Percentiles rank a stretch among this genome's conserved stretches.
Evolutionary conservation across 2,329 filamentous ascomycete genomes (phyloP).

Genomic region (Tolypocladium guangdongense): DNA sequence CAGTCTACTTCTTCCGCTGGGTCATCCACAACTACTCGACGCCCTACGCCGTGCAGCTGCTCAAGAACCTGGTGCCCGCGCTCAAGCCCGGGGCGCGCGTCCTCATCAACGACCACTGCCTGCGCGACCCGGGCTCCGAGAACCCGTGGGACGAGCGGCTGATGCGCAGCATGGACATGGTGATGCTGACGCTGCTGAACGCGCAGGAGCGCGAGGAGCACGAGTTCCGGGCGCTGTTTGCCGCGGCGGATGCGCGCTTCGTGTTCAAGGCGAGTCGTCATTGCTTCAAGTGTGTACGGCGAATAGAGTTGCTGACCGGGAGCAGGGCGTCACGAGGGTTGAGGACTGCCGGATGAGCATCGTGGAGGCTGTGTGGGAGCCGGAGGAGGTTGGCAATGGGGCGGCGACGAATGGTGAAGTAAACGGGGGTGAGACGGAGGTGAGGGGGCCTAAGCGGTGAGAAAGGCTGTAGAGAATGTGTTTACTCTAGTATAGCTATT

Average conservation of each 20-base stretch:
- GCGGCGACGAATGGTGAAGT: background rate
- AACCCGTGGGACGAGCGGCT: conserved; percentile 34
- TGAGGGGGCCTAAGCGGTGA: background rate
- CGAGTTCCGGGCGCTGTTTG: conserved; percentile 35
- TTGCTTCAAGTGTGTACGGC: background rate
- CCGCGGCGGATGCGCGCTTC: conserved; percentile 28
- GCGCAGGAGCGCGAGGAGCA: conserved; percentile 36
- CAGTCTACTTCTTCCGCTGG: conserved; percentile 47
- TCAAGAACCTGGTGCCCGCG: conserved; percentile 39
- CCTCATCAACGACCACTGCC: conserved; percentile 33
- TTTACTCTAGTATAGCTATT: too few species aligned
- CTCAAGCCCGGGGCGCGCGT: conserved; percentile 43
- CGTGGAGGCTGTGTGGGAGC: conserved; percentile 36
- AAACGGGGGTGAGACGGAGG: background rate
- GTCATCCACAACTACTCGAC: conserved; percentile 54
- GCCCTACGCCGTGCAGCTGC: conserved; percentile 35
- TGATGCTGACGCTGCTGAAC: conserved; percentile 41
- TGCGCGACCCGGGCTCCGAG: conserved; percentile 27
- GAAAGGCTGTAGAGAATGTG: background rate
- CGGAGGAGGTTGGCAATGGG: conserved; percentile 5
- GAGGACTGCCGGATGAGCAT: conserved; percentile 35
- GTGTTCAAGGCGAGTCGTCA: conserved; percentile 25
- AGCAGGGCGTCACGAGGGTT: conserved; percentile 27
- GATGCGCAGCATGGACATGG: conserved; percentile 37
- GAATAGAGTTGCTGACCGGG: background rate